These are phyloP conservation scores for Pleurotus ostreatus DNA, from an alignment of 768 basidiomycete species.

Conservation along the genomic window DNA sequence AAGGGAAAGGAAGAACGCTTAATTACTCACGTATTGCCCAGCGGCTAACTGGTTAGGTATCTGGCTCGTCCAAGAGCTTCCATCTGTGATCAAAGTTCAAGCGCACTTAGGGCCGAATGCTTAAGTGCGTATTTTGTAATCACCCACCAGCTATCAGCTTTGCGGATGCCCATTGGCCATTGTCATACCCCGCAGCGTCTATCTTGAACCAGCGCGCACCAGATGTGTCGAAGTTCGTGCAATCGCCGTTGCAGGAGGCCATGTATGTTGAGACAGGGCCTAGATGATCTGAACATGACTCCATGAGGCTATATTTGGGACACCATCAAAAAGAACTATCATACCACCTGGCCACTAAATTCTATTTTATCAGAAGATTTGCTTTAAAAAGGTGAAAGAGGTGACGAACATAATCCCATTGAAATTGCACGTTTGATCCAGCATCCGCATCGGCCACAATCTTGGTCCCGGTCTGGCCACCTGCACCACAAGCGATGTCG, in stretches of 20 bases:
- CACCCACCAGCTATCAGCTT: constrained; percentile 36
- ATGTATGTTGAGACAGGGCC: constrained; percentile 51
- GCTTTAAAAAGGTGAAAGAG: neutral
- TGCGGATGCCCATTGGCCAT: constrained; percentile 37
- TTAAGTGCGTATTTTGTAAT: neutral
- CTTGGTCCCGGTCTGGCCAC: constrained; percentile 33
- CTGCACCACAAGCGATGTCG: constrained; percentile 40
- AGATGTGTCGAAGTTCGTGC: constrained; percentile 32
- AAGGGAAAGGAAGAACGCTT: neutral
- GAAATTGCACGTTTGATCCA: constrained; percentile 37
- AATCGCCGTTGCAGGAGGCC: constrained; percentile 44
- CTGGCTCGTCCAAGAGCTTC: constrained; percentile 36
- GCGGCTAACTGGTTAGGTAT: constrained; percentile 37
- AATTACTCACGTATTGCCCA: constrained; percentile 44
- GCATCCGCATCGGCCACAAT: constrained; percentile 32
- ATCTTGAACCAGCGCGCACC: constrained; percentile 46
- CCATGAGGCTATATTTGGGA: neutral
- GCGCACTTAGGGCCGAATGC: too few species aligned
- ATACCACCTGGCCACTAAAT: constrained; percentile 36
- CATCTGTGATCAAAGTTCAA: constrained; percentile 21
- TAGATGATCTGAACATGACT: constrained; percentile 33
- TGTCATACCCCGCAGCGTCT: constrained; percentile 41
- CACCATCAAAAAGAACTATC: neutral
- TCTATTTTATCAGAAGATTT: neutral
- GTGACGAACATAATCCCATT: constrained; percentile 38